Conservation (phyloP, 345 rosid species). For the Cardamine chenopodiifolia region DNA sequence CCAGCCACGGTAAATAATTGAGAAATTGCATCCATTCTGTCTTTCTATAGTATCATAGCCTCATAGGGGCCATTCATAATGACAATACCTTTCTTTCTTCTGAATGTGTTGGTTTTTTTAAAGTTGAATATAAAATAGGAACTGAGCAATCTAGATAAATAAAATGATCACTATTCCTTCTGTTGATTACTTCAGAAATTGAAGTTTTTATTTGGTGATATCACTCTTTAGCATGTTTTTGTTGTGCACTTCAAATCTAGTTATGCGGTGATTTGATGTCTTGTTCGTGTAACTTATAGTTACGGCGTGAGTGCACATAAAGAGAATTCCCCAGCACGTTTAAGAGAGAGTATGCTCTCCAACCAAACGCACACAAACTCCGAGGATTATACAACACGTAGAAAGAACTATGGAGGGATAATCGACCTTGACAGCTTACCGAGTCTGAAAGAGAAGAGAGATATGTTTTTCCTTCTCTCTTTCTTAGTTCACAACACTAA, state of each 20-base stretch:
- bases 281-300: conserved; percentile 32
- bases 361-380: conserved; percentile 49
- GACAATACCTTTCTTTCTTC: conserved; percentile 15
- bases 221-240: conserved; percentile 11
- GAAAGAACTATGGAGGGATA: conserved; percentile 60
- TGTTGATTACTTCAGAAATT: background rate
- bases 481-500: conserved; percentile 88
- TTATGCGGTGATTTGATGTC: conserved; percentile 38
- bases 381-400: conserved; percentile 56
- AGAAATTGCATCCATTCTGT: conserved; percentile 10
- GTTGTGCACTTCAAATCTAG: conserved; percentile 16
- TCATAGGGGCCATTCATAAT: conserved; percentile 4
- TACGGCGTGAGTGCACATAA: conserved; percentile 46
- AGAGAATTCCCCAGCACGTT: conserved; percentile 48
- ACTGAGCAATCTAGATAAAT: conserved; percentile 30
- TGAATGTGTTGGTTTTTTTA: background rate
- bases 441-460: conserved; percentile 85
- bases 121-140: conserved; percentile 14
- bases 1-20: conserved; percentile 57
- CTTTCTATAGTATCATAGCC: background rate
- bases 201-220: conserved; percentile 5
- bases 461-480: conserved; percentile 81
- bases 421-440: conserved; percentile 74
- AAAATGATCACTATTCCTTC: conserved; percentile 7
- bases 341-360: conserved; percentile 53